These are phyloP conservation scores for Somion occarium DNA, from an alignment of 1,284 basidiomycete species.

Conservation along the genomic window DNA sequence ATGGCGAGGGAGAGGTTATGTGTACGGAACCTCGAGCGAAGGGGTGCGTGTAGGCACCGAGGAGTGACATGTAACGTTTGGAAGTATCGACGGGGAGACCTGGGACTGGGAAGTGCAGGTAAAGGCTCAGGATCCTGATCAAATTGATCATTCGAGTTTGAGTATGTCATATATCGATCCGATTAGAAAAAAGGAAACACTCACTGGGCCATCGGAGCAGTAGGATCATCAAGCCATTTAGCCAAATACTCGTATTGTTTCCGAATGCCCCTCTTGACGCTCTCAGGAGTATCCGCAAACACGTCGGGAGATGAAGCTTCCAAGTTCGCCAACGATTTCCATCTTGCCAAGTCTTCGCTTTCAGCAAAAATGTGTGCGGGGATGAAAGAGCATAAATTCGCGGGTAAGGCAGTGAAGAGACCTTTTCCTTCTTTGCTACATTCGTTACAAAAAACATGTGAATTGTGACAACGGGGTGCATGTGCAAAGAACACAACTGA, in stretches of 20 bases:
- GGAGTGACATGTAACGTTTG: conserved; percentile 2
- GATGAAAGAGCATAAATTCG: conserved; percentile 5
- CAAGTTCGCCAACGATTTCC: background rate
- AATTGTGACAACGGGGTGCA: too few species aligned
- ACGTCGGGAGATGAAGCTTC: too few species aligned
- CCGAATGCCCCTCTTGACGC: conserved; percentile 6
- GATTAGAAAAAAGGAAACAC: too few species aligned
- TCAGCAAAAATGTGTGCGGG: conserved; percentile 6
- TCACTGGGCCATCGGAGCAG: too few species aligned
- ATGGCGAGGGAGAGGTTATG: conserved; percentile 6
- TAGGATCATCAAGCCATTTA: conserved; percentile 1
- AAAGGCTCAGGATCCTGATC: too few species aligned
- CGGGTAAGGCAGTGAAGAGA: conserved; percentile 5
- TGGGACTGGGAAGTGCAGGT: conserved; percentile 1
- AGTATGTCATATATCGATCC: too few species aligned
- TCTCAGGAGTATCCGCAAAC: too few species aligned
- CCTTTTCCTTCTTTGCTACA: conserved; percentile 6
- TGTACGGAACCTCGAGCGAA: conserved; percentile 7
- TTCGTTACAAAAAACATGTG: background rate
- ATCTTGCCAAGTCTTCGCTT: conserved; percentile 2
- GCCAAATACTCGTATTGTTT: conserved; percentile 7
- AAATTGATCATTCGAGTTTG: too few species aligned
- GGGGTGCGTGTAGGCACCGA: conserved; percentile 2
- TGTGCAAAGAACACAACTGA: too few species aligned
- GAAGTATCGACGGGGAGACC: background rate